Percentiles rank a stretch among this genome's conserved stretches.
These are phyloP conservation scores for Colletotrichum sidae DNA, from an alignment of 2,329 filamentous ascomycete species.

Conservation along the genomic window DNA sequence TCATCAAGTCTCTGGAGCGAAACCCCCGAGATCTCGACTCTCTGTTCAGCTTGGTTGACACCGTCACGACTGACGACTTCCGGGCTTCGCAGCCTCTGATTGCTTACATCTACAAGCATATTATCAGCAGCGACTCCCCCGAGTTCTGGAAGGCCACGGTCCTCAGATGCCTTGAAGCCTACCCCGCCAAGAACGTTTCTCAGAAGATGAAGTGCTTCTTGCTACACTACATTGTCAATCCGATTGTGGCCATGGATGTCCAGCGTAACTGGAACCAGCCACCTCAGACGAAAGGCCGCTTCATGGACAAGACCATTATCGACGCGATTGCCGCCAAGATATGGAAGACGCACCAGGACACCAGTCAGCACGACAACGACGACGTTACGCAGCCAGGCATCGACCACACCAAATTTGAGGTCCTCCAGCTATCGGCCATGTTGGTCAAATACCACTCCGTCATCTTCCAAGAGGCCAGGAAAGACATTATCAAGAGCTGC, in stretches of 20 bases:
- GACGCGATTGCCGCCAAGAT: slow-evolving; percentile 92
- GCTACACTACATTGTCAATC: slow-evolving; percentile 92
- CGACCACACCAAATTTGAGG: slow-evolving; percentile 95
- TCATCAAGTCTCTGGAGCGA: slow-evolving; percentile 82
- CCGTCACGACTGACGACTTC: slow-evolving; percentile 85
- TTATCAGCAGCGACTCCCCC: slow-evolving; percentile 86
- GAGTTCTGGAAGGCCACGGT: slow-evolving; percentile 88
- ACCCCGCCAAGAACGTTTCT: slow-evolving; percentile 80
- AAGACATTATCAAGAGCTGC: slow-evolving; percentile 98
- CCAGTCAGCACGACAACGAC: slow-evolving; percentile 87
- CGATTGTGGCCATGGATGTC: slow-evolving; percentile 95
- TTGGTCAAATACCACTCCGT: slow-evolving; percentile 94
- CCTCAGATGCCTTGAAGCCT: slow-evolving; percentile 87
- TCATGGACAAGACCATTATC: slow-evolving; percentile 89
- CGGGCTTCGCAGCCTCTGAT: slow-evolving; percentile 81
- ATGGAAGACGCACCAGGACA: slow-evolving; percentile 89
- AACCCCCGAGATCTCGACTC: slow-evolving; percentile 83
- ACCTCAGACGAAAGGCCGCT: slow-evolving; percentile 67
- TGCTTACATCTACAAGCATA: slow-evolving; percentile 84
- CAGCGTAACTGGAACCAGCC: slow-evolving; percentile 81
- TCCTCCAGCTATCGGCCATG: slow-evolving; percentile 93
- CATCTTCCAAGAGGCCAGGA: slow-evolving; percentile 89
- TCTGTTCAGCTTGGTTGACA: slow-evolving; percentile 86
- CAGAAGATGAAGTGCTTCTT: slow-evolving; percentile 95
- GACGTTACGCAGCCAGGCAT: slow-evolving; percentile 87